Conservation (phyloP, 1,139 yeast genomes). For the Magnusiomyces clavatus region DNA sequence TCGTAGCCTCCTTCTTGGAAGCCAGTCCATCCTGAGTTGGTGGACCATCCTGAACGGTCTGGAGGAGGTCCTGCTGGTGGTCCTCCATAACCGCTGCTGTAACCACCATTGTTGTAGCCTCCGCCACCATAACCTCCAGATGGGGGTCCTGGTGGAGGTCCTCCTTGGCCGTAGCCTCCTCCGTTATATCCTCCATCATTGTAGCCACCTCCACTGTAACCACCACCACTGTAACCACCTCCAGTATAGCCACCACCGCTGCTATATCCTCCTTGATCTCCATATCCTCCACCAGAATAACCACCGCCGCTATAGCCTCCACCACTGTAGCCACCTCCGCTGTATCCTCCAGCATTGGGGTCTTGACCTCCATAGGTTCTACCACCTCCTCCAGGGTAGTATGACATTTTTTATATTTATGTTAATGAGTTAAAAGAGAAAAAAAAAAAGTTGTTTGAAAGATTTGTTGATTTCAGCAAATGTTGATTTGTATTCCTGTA, state of each 20-base stretch:
- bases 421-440: neutral
- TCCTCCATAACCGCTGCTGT: constrained; percentile 1
- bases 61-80: neutral
- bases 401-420: constrained; percentile 17
- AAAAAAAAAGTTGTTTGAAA: neutral
- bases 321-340: neutral
- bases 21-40: constrained; percentile 1
- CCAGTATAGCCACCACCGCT: neutral
- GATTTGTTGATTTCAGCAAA: neutral
- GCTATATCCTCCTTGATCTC: neutral
- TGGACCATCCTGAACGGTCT: neutral
- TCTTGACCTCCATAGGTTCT: constrained; percentile 22
- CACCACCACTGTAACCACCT: neutral
- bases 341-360: constrained; percentile 1
- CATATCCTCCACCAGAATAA: neutral
- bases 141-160: neutral
- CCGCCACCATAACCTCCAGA: neutral
- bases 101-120: neutral
- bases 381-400: constrained; percentile 25
- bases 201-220: neutral
- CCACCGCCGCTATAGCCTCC: neutral
- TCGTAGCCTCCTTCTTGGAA: constrained; percentile 1
- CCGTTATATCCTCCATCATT: neutral
- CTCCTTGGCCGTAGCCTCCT: neutral
- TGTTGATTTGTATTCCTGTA: too few species aligned